Percentiles rank a stretch among this genome's conserved stretches.
Evolutionary conservation across 164 flowering plant genomes (phyloP).

Genomic region (Nymphaea thermarum): DNA sequence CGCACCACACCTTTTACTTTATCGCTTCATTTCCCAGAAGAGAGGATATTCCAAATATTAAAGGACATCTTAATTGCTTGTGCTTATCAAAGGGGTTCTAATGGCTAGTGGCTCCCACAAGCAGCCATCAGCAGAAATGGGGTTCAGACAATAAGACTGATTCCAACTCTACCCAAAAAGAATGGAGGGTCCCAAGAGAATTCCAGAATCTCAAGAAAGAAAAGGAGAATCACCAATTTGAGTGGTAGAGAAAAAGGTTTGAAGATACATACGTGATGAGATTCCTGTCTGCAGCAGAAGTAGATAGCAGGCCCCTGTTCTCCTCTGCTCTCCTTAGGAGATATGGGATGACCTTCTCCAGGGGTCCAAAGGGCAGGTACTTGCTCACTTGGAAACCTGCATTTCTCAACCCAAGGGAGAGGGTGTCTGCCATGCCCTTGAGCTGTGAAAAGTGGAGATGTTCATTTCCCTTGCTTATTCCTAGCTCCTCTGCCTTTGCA

Average conservation of each 20-base stretch:
- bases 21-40: no score
- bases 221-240: no score
- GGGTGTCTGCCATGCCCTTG: conserved; percentile 87
- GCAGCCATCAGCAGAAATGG: no score
- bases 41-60: no score
- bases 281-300: conserved; percentile 51
- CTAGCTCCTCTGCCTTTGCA: conserved; percentile 42
- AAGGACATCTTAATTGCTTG: no score
- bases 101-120: no score
- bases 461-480: conserved; percentile 40
- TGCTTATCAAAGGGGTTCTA: no score
- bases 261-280: conserved; percentile 46
- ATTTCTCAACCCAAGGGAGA: conserved; percentile 57
- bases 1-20: no score
- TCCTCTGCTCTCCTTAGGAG: conserved; percentile 90
- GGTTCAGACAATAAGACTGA: no score
- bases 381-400: conserved; percentile 91
- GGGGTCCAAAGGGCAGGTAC: conserved; percentile 80
- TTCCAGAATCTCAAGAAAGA: no score
- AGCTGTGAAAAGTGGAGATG: conserved; percentile 82
- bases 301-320: conserved; percentile 67
- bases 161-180: no score
- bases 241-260: not conserved
- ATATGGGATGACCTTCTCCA: conserved; percentile 74
- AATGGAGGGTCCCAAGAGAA: no score